Base-by-base conservation (phyloP, 2,329 filamentous ascomycete genomes). In the Alternaria alternata region DNA sequence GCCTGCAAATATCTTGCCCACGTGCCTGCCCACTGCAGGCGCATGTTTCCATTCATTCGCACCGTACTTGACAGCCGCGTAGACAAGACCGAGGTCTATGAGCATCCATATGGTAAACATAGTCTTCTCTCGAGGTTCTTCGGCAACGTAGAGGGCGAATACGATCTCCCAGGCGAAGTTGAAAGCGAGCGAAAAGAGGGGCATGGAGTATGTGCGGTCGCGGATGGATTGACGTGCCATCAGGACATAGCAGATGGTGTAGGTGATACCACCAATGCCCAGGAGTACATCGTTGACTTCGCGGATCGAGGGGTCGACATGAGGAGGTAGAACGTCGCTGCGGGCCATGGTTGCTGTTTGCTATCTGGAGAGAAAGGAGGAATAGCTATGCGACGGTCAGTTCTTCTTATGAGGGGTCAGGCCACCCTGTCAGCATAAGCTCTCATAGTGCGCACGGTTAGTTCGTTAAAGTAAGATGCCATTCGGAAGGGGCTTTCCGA, bases 131-230 rank as follows among this genome's bases (percentile, higher is more conserved):
- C 83, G 66, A 1, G 71, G 66, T 5, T 75, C 71, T 60, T 85
- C 83, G 57, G 80, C 76, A 16, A 86, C 81, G 63, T 78, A 82
- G 24, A 84, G 72, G 2, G 79, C 79, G 71, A 83, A 84, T 54
- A 86, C 75, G 3, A 84, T 70, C 67, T 86, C 84, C 84, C 84
- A 86, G 1, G 80, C 80, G 34, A 86, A 78, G 60, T 87, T 86
- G 67, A 82, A 67, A 14, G 80, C 79, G 9, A 86, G 80, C 0
- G 82, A 79, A 49, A 84, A 68, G 11, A 85, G 68, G 0, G 84
- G 84, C 73, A 85, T 83, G 36, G 83, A 79, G 63, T 84, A 86
- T 5, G 82, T 82, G 38, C 78, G 77, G 18, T 83, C 83, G 51
- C 71, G 72, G n/a, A 83, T 69, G 1, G 82, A 81, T 54, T 82